Evolutionary conservation across 2,329 filamentous ascomycete genomes (phyloP).

Genomic region (Pseudocercospora fijiensis): DNA sequence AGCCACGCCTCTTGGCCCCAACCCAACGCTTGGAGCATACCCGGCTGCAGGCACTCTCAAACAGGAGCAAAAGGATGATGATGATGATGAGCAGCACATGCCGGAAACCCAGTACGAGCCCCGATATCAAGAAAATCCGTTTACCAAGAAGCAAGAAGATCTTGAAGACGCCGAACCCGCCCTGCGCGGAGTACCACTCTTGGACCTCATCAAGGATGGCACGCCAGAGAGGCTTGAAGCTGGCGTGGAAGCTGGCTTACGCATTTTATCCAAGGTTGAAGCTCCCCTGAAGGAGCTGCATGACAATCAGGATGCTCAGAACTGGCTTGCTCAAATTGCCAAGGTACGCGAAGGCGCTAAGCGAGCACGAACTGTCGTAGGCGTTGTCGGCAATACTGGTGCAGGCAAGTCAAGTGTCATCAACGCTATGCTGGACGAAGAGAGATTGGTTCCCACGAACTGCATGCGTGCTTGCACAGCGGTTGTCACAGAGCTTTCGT

Average conservation of each 20-base stretch:
- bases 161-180: constrained; percentile 6
- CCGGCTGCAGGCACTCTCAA: background rate
- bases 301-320: constrained; percentile 36
- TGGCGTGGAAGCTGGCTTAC: constrained; percentile 41
- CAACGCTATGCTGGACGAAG: constrained; percentile 63
- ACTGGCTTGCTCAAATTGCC: constrained; percentile 47
- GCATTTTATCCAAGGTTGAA: constrained; percentile 13
- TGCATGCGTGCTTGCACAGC: constrained; percentile 64
- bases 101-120: constrained; percentile 15
- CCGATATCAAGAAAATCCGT: constrained; percentile 19
- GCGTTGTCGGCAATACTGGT: constrained; percentile 60
- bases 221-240: constrained; percentile 42
- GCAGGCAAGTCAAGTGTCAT: constrained; percentile 63
- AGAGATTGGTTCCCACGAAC: constrained; percentile 56
- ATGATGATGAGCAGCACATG: constrained; percentile 10
- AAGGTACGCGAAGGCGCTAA: constrained; percentile 43
- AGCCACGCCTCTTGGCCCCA: background rate
- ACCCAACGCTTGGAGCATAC: background rate
- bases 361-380: constrained; percentile 52
- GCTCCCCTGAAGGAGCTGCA: constrained; percentile 36
- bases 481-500: constrained; percentile 60
- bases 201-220: constrained; percentile 37
- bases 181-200: constrained; percentile 29
- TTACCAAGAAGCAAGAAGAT: constrained; percentile 17
- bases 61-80: background rate